A percentile compares a stretch with the other conserved stretches of the same genome.
Evolutionary conservation across 1,139 yeast species (phyloP).

Genomic region (Williopsis jadinii): DNA sequence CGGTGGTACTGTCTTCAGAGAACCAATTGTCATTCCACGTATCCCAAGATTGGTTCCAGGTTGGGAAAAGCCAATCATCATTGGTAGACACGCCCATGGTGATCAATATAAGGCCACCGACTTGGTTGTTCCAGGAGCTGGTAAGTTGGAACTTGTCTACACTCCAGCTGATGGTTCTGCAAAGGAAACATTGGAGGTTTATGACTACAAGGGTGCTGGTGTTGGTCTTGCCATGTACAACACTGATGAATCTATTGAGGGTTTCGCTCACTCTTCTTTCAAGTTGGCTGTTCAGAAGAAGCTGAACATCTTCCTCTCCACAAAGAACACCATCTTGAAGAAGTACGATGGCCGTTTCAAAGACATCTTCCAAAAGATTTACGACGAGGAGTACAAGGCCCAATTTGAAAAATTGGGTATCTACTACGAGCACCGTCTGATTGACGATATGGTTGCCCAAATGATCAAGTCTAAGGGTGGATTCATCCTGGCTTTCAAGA

Average conservation of each 20-base stretch:
- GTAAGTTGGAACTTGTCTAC: constrained; percentile 58
- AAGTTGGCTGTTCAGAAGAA: constrained; percentile 62
- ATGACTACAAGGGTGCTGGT: constrained; percentile 57
- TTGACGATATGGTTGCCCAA: constrained; percentile 87
- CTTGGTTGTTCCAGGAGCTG: constrained; percentile 60
- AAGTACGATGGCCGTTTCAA: constrained; percentile 78
- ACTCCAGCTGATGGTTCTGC: constrained; percentile 51
- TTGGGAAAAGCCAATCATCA: constrained; percentile 78
- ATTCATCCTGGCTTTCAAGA: constrained; percentile 74
- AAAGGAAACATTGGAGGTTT: constrained; percentile 43
- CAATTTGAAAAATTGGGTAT: constrained; percentile 61
- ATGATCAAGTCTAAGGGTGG: constrained; percentile 85
- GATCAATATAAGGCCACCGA: constrained; percentile 83
- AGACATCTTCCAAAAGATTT: constrained; percentile 67
- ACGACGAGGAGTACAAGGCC: constrained; percentile 47
- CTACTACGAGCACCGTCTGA: constrained; percentile 75
- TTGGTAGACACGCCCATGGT: constrained; percentile 83
- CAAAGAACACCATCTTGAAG: constrained; percentile 77
- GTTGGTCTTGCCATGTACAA: constrained; percentile 80
- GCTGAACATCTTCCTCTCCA: constrained; percentile 62
- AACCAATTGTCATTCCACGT: constrained; percentile 70
- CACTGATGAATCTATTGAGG: constrained; percentile 72
- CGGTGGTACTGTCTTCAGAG: constrained; percentile 82
- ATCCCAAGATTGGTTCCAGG: constrained; percentile 72
- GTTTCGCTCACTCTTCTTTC: constrained; percentile 75